Conservation (phyloP, 2,329 filamentous ascomycete species). For the Karstenula rhodostoma region DNA sequence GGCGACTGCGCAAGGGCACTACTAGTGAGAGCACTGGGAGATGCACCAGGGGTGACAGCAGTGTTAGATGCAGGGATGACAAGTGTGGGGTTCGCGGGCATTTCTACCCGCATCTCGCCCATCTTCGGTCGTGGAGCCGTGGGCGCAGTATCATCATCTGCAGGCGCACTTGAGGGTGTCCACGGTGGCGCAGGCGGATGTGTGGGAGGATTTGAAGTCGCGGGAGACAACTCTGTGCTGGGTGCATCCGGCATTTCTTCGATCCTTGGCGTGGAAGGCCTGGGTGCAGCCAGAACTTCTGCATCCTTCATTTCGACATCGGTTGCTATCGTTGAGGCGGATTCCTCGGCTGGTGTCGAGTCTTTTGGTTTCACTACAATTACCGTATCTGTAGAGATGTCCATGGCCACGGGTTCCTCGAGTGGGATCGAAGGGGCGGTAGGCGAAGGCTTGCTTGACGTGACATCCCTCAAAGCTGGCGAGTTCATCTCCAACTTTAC, state of each 20-base stretch:
- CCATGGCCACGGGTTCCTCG: constrained; percentile 38
- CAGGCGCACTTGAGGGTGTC: constrained; percentile 24
- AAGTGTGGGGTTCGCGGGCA: constrained; percentile 39
- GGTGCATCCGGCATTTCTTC: constrained; percentile 44
- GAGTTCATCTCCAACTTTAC: constrained; percentile 45
- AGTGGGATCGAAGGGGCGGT: constrained; percentile 33
- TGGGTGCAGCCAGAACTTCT: constrained; percentile 24
- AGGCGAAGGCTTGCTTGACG: constrained; percentile 43
- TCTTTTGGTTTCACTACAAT: constrained; percentile 30
- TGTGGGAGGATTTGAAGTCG: constrained; percentile 38
- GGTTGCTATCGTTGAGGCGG: constrained; percentile 23
- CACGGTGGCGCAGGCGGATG: constrained; percentile 47
- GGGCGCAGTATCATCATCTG: constrained; percentile 24
- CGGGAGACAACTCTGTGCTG: constrained; percentile 25
- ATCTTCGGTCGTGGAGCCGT: constrained; percentile 25
- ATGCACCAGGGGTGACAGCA: constrained; percentile 33
- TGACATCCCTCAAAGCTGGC: constrained; percentile 43
- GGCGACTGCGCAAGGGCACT: constrained; percentile 42
- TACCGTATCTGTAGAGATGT: constrained; percentile 32
- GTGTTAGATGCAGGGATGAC: constrained; percentile 25
- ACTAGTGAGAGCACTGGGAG: constrained; percentile 28
- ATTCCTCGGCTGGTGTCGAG: constrained; percentile 35
- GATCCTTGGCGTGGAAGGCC: constrained; percentile 29
- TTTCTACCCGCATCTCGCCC: constrained; percentile 37
- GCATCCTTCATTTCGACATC: constrained; percentile 60